Base-by-base conservation (phyloP, 1,139 yeast genomes). In the Suhomyces maxii region DNA sequence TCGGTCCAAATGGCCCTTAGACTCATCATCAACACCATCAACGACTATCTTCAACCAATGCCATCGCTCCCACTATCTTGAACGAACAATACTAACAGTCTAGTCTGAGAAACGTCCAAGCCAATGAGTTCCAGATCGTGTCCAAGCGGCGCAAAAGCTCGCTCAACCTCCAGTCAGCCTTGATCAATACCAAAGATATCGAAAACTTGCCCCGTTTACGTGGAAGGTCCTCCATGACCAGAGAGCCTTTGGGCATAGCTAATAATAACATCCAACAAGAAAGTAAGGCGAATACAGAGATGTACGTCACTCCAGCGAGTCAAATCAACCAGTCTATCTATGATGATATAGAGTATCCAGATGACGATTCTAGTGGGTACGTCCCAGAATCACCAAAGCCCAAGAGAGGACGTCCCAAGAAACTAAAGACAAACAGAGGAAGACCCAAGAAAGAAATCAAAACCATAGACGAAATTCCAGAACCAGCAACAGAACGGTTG, bases 161-260 rank as follows among this genome's bases (percentile, higher is more conserved):
- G 26, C 34, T 52, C 3, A 56, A 55, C 34, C 50, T 66, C 11
- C 56, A 61, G 25, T 67, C 71, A 2, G 70, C 62, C 1, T 50
- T 67, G 40, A 52, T 63, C 28, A 55, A 61, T 18, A 51, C 57
- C 25, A 61, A 61, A 25, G 64, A 61, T 41, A 51, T 61, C n/a
- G 56, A 54, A 8, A 53, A 55, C 39, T 48, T 67, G 25, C 71
- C 69, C 2, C 52, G 62, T 26, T 51, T 63, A 3, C 46, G 67
- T 36, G 47, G 55, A 31, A 42, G 50, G n/a, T 41, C 46, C 23
- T 49, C 49, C 3, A 6, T 34, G 7, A 7, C 36, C 26, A 39
- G 36, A 18, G 28, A 28, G 10, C 40, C 46, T 6, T 34, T 40
- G 39, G 45, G 41, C 6, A 9, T 25, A 18, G n/a, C 31, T 14